A percentile compares a stretch with the other conserved stretches of the same genome.
These are phyloP conservation scores for Penicillium cinerascens DNA, from an alignment of 495 filamentous ascomycete species.

Conservation along the genomic window DNA sequence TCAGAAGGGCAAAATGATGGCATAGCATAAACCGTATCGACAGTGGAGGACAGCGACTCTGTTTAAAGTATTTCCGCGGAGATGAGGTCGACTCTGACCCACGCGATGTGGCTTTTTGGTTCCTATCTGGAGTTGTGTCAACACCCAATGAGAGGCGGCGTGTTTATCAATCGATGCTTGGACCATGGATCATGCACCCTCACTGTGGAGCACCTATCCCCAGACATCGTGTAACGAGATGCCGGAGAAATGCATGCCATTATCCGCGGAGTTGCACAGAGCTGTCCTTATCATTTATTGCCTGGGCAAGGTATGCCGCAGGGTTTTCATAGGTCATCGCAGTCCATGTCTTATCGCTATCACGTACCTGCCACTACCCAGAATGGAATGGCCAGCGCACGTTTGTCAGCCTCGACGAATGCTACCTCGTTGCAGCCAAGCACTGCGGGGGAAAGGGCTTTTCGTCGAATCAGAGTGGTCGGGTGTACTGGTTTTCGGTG, in stretches of 20 bases:
- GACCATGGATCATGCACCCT: not conserved
- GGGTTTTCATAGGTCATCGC: slow-evolving; percentile 3
- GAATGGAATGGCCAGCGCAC: not conserved
- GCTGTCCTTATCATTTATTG: not conserved
- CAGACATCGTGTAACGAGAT: not conserved
- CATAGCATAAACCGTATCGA: no score
- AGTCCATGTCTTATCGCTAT: slow-evolving; percentile 12
- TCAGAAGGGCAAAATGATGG: no score
- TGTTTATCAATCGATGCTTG: slow-evolving; percentile 17
- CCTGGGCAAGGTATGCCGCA: not conserved
- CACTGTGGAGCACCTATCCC: not conserved
- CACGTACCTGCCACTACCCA: not conserved
- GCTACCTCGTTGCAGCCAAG: not conserved
- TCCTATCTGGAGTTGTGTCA: slow-evolving; percentile 7
- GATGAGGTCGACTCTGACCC: slow-evolving; percentile 11
- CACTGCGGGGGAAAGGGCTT: not conserved
- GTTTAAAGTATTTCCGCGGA: slow-evolving; percentile 28
- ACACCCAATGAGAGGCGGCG: slow-evolving; percentile 19
- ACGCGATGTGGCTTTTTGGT: slow-evolving; percentile 3
- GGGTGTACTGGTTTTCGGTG: slow-evolving; percentile 6
- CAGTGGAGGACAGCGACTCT: not conserved
- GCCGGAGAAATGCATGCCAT: not conserved
- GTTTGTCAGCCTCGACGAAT: not conserved
- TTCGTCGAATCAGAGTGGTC: slow-evolving; percentile 11
- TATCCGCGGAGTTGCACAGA: slow-evolving; percentile 9